Base-by-base conservation (phyloP, 208 protist genomes). In the Sergeia podlipaevii region DNA sequence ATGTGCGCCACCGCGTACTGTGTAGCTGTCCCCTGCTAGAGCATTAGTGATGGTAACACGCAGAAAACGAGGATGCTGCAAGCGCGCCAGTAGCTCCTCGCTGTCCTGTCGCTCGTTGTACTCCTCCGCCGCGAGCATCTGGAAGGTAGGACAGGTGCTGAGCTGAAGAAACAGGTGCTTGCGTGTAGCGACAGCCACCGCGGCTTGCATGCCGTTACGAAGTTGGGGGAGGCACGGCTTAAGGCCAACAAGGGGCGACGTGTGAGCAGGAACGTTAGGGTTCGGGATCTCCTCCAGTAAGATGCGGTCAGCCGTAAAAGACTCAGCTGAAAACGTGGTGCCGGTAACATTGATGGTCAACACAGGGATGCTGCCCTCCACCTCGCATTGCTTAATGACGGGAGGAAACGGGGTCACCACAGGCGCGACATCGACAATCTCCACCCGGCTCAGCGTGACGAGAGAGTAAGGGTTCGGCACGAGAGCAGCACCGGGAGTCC, bases 71-170 rank as follows among this genome's bases (percentile, higher is more conserved):
- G 87, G 79, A 52, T 75, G 62, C 46, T 71, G 66, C 52, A 93
- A 61, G 20, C 74, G 70, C 8, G 38, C 38, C 49, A 85, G 70
- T 48, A 93, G 70, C 32, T 49, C 64, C 26, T 64, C 70, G 55
- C 81, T 90, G 47, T 91, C 74, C 52, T 91, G 80, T 38, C 78
- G 65, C 68, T 91, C 87, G 59, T 89, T 72, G 80, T 94, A 91
- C 64, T 94, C 87, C 44, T 76, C 65, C 0, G 58, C 57, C 6
- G 75, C 71, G 4, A 90, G 60, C 83, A 95, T 88, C 62, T 76
- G 76, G 51, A 95, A 91, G 20, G 38, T 32, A 0, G 87, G 80
- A 52, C 87, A 95, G 20, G 70, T 48, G 29, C 52, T 43, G 4
- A 95, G 76, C 49, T 91, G 75, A 5, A 95, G 36, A 30, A 73